These are phyloP conservation scores for Cercis canadensis DNA, from an alignment of 306 rosid genomes.

Conservation along the genomic window DNA sequence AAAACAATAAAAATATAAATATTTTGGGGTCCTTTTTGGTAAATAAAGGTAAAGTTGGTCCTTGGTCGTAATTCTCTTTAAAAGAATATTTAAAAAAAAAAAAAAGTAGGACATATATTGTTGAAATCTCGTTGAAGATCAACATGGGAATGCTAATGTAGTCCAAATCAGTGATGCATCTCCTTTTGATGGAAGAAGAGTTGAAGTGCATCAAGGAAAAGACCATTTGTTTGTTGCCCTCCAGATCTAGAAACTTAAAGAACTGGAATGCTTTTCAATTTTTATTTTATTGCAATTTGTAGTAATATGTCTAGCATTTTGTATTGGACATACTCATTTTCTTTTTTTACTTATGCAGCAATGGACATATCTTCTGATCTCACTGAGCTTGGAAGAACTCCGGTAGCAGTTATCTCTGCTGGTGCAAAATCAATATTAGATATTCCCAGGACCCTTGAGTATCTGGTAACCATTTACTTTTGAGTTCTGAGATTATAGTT, in stretches of 20 bases:
- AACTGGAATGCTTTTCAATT: slow-evolving; percentile 7
- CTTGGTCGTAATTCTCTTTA: too few relatives aligned
- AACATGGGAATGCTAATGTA: slow-evolving; percentile 16
- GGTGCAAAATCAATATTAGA: slow-evolving; percentile 95
- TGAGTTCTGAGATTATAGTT: slow-evolving; percentile 31
- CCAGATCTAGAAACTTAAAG: slow-evolving; percentile 16
- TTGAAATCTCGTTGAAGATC: background rate
- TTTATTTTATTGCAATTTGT: slow-evolving; percentile 5
- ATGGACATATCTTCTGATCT: slow-evolving; percentile 96
- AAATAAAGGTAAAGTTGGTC: background rate
- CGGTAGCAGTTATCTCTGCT: slow-evolving; percentile 90
- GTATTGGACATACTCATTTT: slow-evolving; percentile 28
- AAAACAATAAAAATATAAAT: too few relatives aligned
- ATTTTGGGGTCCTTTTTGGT: background rate
- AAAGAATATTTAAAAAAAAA: too few relatives aligned
- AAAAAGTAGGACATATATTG: background rate
- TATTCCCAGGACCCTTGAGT: slow-evolving; percentile 88
- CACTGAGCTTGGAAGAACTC: slow-evolving; percentile 94
- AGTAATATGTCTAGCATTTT: slow-evolving; percentile 12
- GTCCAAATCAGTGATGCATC: background rate
- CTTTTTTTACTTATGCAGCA: slow-evolving; percentile 56
- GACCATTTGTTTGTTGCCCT: slow-evolving; percentile 5
- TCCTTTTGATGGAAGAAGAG: slow-evolving; percentile 20
- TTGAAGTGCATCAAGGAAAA: slow-evolving; percentile 22
- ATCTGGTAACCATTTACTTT: slow-evolving; percentile 59